Evolutionary conservation across 164 flowering plant species (phyloP).

Genomic region (Hamamelis virginiana): DNA sequence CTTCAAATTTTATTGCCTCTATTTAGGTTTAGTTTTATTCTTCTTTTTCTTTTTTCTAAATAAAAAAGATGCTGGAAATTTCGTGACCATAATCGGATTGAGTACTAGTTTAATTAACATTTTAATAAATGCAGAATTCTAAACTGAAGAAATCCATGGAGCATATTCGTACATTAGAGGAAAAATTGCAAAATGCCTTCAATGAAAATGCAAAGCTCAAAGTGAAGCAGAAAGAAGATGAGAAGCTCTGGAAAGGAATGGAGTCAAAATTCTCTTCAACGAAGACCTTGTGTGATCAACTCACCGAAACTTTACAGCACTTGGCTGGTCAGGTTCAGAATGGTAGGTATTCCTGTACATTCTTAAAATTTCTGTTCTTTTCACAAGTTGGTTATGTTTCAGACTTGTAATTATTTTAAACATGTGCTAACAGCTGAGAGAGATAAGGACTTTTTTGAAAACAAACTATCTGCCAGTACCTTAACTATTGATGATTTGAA

Average conservation of each 20-base stretch:
- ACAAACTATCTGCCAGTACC: constrained; percentile 52
- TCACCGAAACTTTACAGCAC: constrained; percentile 79
- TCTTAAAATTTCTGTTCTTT: not conserved
- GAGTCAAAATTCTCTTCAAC: constrained; percentile 89
- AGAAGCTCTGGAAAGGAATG: constrained; percentile 87
- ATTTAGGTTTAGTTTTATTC: not conserved
- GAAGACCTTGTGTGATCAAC: constrained; percentile 80
- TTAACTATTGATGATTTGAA: constrained; percentile 60
- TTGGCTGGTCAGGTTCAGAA: constrained; percentile 79
- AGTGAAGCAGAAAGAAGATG: constrained; percentile 89
- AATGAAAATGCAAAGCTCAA: constrained; percentile 90
- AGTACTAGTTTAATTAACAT: not conserved
- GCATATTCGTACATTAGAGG: constrained; percentile 66
- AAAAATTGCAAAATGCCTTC: constrained; percentile 66
- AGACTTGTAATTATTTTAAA: constrained; percentile 1
- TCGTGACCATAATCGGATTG: not conserved
- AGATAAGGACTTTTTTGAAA: constrained; percentile 69
- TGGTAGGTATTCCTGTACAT: constrained; percentile 41
- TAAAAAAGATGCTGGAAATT: not conserved
- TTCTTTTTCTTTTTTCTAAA: not conserved
- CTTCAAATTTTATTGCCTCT: not conserved
- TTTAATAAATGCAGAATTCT: constrained; percentile 47
- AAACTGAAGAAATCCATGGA: constrained; percentile 81
- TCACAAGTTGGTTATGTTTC: constrained; percentile 1
- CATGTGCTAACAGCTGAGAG: constrained; percentile 66